phyloP scores from a whole-genome alignment of 805 yeast genomes.

The Nakazawaea peltata region DNA sequence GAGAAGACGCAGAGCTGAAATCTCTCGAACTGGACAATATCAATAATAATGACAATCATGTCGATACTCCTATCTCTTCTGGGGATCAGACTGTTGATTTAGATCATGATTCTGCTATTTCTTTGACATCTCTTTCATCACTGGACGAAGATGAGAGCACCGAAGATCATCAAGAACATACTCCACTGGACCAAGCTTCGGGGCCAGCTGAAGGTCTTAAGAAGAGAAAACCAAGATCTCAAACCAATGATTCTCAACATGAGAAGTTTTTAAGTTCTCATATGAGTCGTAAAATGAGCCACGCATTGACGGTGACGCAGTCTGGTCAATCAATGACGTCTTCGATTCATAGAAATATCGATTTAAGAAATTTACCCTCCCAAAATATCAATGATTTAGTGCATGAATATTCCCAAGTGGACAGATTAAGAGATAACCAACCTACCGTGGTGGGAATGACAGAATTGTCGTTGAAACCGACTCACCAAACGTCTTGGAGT shows the following conservation, averaged over 20 bases:
- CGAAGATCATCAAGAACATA: neutral
- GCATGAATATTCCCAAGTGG: constrained; percentile 42
- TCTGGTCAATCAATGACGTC: constrained; percentile 1
- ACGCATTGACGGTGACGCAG: neutral
- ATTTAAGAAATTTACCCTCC: constrained; percentile 28
- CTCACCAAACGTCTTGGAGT: neutral
- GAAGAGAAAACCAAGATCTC: neutral
- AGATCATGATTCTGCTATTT: neutral
- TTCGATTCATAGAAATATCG: constrained; percentile 11
- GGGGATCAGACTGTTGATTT: no score
- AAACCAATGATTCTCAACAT: neutral
- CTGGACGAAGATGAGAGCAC: neutral
- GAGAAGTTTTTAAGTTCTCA: neutral
- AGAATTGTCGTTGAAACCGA: constrained; percentile 16
- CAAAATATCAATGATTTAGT: constrained; percentile 39
- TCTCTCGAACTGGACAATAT: no score
- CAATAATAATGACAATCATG: no score
- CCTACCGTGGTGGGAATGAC: constrained; percentile 18
- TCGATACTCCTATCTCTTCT: neutral
- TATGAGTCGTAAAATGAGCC: neutral
- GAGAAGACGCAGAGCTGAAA: constrained; percentile 18
- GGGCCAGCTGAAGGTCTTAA: neutral
- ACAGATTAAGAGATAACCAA: constrained; percentile 19
- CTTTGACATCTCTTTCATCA: constrained; percentile 2
- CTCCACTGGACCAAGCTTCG: no score